Percentiles rank a stretch among this genome's conserved stretches.
Conservation (phyloP, 176 grass and related monocot genomes). For the Chloris gayana region DNA sequence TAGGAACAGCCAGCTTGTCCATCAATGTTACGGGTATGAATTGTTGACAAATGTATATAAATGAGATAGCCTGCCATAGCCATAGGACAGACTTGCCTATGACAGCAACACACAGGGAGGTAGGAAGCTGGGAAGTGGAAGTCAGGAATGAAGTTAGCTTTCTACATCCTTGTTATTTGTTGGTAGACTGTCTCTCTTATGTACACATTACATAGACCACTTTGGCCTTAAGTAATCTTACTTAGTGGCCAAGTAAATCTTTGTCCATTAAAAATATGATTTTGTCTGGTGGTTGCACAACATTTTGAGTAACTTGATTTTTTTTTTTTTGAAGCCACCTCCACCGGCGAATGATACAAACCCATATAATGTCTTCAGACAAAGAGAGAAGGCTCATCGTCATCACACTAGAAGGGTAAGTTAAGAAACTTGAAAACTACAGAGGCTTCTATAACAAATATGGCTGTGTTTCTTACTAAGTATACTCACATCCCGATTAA, state of each 20-base stretch:
- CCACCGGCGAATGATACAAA: constrained; percentile 93
- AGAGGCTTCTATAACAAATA: not conserved
- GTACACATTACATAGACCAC: no score
- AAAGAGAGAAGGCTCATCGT: constrained; percentile 89
- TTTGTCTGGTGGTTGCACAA: not conserved
- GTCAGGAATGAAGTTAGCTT: not conserved
- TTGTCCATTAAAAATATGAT: not conserved
- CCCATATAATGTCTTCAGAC: constrained; percentile 99
- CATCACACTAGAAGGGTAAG: constrained; percentile 95
- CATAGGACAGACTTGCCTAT: not conserved
- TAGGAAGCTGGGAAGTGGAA: not conserved
- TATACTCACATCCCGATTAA: constrained; percentile 5
- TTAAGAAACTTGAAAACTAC: not conserved
- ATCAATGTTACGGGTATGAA: not conserved
- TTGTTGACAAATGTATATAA: not conserved
- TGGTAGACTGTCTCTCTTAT: not conserved
- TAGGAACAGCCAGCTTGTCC: not conserved
- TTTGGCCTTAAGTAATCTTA: not conserved
- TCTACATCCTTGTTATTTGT: not conserved
- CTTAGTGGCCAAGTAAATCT: not conserved
- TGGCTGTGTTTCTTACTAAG: not conserved
- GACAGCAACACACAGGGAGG: no score
- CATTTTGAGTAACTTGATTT: constrained; percentile 18
- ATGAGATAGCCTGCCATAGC: not conserved
- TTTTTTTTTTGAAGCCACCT: constrained; percentile 66